phyloP scores from a whole-genome alignment of 176 grass and related monocot species.

The Coix lacrymajobi region DNA sequence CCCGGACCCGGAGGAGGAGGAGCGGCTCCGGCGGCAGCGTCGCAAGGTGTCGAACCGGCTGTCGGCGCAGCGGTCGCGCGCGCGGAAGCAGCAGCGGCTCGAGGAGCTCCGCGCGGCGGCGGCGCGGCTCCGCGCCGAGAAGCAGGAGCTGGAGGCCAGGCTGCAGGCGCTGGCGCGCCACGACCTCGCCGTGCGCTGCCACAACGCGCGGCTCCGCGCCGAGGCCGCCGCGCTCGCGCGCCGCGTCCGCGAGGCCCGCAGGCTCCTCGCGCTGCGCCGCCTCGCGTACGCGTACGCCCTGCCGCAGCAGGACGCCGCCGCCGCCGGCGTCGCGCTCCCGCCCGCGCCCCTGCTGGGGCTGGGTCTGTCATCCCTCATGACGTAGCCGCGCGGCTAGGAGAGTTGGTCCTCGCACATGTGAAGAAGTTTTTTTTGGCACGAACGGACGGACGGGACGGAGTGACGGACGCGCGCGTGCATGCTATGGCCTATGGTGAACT shows the following conservation, averaged over 20 bases:
- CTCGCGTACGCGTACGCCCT: background rate
- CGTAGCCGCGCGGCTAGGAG: background rate
- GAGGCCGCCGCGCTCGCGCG: conserved; percentile 20
- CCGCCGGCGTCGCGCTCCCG: background rate
- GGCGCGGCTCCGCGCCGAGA: conserved; percentile 36
- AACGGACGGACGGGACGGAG: background rate
- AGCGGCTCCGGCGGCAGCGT: conserved; percentile 30
- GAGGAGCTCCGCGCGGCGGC: conserved; percentile 34
- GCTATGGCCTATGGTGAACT: background rate
- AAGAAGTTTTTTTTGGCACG: conserved; percentile 24
- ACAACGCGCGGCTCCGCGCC: conserved; percentile 43
- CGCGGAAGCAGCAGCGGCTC: conserved; percentile 60
- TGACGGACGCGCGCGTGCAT: background rate
- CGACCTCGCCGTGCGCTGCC: conserved; percentile 14
- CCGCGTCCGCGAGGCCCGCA: conserved; percentile 18
- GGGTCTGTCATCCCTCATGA: conserved; percentile 40
- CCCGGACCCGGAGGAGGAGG: background rate
- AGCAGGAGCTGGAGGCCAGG: background rate
- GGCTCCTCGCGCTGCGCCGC: conserved; percentile 21
- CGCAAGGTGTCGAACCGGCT: conserved; percentile 77
- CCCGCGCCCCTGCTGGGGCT: background rate
- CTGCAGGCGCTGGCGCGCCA: conserved; percentile 5
- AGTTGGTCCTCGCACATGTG: background rate
- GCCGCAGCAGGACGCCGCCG: background rate
- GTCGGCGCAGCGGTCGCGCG: conserved; percentile 63